Evolutionary conservation across 345 rosid species (phyloP).

Genomic region (Passiflora organensis): DNA sequence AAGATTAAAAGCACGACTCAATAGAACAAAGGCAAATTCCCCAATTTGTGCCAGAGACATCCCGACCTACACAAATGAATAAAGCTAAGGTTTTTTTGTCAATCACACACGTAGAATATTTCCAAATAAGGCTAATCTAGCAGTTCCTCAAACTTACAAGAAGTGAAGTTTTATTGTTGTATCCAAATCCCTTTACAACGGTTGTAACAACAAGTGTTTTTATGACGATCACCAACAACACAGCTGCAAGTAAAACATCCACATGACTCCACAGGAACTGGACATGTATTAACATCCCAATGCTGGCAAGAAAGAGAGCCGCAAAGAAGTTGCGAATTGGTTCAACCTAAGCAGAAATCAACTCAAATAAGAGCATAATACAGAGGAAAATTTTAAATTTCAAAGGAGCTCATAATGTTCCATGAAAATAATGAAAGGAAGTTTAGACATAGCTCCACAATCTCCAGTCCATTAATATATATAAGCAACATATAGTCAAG

Average conservation of each 20-base stretch:
- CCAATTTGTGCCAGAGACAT: slow-evolving; percentile 99
- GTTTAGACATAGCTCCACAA: too few species aligned
- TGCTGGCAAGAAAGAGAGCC: slow-evolving; percentile 87
- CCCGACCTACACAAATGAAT: slow-evolving; percentile 51
- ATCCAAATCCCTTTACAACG: slow-evolving; percentile 83
- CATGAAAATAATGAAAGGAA: too few species aligned
- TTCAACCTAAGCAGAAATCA: slow-evolving; percentile 49
- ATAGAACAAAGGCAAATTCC: slow-evolving; percentile 92
- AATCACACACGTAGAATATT: background rate
- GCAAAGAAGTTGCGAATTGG: slow-evolving; percentile 94
- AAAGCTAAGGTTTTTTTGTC: slow-evolving; percentile 17
- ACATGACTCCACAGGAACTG: slow-evolving; percentile 94
- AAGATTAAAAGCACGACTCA: slow-evolving; percentile 96
- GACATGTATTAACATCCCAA: slow-evolving; percentile 85
- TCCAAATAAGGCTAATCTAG: background rate
- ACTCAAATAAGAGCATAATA: background rate
- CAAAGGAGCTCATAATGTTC: too few species aligned
- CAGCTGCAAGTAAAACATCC: slow-evolving; percentile 80
- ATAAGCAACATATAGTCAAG: too few species aligned
- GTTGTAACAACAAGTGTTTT: slow-evolving; percentile 57
- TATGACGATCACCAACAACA: slow-evolving; percentile 64
- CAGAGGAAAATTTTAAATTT: background rate
- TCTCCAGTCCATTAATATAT: too few species aligned
- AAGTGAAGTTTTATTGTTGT: slow-evolving; percentile 78
- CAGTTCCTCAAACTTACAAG: slow-evolving; percentile 49